Percentiles rank a stretch among this genome's conserved stretches.
Conservation (phyloP, 148 eudicot species). For the Vaccinium myrtillus region DNA sequence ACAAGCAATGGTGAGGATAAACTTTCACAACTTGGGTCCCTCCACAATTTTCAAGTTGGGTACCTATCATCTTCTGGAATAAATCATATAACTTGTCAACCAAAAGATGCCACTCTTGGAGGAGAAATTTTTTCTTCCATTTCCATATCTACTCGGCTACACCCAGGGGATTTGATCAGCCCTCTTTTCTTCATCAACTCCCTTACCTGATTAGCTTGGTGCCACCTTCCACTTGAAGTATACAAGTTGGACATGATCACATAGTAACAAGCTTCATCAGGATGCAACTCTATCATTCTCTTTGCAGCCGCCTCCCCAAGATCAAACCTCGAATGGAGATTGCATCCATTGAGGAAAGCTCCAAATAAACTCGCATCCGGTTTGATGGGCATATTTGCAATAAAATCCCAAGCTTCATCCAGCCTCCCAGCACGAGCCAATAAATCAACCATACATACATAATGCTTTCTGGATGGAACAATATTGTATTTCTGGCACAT, state of each 20-base stretch:
- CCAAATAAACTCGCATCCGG: constrained; percentile 57
- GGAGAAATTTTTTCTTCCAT: constrained; percentile 24
- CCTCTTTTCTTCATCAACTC: constrained; percentile 63
- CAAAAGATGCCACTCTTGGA: constrained; percentile 25
- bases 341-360: constrained; percentile 83
- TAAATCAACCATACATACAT: constrained; percentile 68
- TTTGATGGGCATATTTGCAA: constrained; percentile 51
- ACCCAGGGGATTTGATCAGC: constrained; percentile 63
- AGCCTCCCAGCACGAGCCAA: constrained; percentile 71
- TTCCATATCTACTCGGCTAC: constrained; percentile 52
- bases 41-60: not conserved
- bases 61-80: not conserved
- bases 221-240: constrained; percentile 67
- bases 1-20: not conserved
- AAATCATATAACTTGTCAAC: not conserved
- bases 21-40: not conserved
- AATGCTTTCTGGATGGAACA: constrained; percentile 68
- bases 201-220: constrained; percentile 51
- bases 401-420: constrained; percentile 68
- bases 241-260: constrained; percentile 57
- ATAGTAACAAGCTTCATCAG: constrained; percentile 66
- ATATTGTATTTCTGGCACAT: constrained; percentile 60
- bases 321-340: constrained; percentile 65
- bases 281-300: constrained; percentile 67
- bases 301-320: constrained; percentile 63